A percentile compares a stretch with the other conserved stretches of the same genome.
phyloP scores from a whole-genome alignment of 371 early-diverging fungal genomes.

The Coemansia sp. region DNA sequence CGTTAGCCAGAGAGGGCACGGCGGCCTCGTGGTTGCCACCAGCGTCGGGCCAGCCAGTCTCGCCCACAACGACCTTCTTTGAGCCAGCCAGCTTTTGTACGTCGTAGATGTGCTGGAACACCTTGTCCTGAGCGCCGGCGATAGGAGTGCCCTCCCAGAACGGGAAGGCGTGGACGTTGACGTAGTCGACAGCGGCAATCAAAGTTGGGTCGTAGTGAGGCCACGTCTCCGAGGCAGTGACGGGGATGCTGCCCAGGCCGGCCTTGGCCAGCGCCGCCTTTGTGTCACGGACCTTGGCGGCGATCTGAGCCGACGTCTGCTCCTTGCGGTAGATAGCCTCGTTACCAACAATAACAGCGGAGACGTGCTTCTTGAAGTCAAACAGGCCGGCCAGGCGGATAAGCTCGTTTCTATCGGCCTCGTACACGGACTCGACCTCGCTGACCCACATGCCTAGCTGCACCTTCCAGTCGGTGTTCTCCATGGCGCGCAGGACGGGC shows the following conservation, averaged over 20 bases:
- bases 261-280: conserved; percentile 47
- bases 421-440: conserved; percentile 54
- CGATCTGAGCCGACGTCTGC: conserved; percentile 47
- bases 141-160: conserved; percentile 66
- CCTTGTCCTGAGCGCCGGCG: conserved; percentile 53
- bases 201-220: conserved; percentile 55
- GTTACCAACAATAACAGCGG: conserved; percentile 62
- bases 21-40: conserved; percentile 56
- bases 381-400: conserved; percentile 47
- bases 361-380: conserved; percentile 53
- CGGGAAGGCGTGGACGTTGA: conserved; percentile 67
- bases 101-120: conserved; percentile 53
- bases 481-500: conserved; percentile 59
- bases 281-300: conserved; percentile 51
- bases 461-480: conserved; percentile 58
- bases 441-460: conserved; percentile 67
- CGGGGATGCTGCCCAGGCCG: conserved; percentile 51
- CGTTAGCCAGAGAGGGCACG: conserved; percentile 54
- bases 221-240: conserved; percentile 63
- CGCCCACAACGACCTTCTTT: conserved; percentile 59
- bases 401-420: conserved; percentile 55
- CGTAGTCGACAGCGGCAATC: conserved; percentile 59
- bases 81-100: conserved; percentile 52
- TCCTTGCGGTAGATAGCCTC: conserved; percentile 62
- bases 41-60: conserved; percentile 68